phyloP scores from a whole-genome alignment of 805 yeast species.

The Candida chauliodis region DNA sequence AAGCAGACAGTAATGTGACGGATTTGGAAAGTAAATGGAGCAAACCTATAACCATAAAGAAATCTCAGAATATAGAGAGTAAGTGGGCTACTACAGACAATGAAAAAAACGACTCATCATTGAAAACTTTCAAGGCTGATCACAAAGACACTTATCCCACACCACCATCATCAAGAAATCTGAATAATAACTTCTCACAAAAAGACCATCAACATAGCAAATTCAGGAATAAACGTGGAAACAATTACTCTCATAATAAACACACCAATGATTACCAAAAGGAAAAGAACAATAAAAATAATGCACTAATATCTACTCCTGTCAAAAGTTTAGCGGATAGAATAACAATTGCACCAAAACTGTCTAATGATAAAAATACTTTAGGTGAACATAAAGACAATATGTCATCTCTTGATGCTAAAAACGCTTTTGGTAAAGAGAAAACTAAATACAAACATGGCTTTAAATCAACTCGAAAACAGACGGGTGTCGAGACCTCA shows the following conservation, averaged over 20 bases:
- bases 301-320: no score
- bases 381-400: no score
- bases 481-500: no score
- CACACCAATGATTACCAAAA: no score
- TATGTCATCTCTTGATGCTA: no score
- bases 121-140: no score
- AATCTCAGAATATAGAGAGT: slow-evolving; percentile 21
- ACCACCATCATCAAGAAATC: slow-evolving; percentile 2
- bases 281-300: no score
- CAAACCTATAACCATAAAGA: slow-evolving; percentile 12
- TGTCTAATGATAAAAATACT: slow-evolving; percentile 4
- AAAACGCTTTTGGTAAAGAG: no score
- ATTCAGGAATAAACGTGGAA: background rate
- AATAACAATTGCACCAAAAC: slow-evolving; percentile 15
- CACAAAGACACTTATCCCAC: slow-evolving; percentile 3
- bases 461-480: no score
- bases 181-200: background rate
- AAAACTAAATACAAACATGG: no score
- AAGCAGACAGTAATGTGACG: background rate
- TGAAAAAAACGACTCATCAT: background rate
- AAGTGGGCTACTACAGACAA: slow-evolving; percentile 29
- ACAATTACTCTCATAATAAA: no score
- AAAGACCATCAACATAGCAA: background rate
- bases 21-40: slow-evolving; percentile 9
- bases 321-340: slow-evolving; percentile 36